These are phyloP conservation scores for Ustilago shanxiensis DNA, from an alignment of 1,284 basidiomycete species.

Conservation along the genomic window DNA sequence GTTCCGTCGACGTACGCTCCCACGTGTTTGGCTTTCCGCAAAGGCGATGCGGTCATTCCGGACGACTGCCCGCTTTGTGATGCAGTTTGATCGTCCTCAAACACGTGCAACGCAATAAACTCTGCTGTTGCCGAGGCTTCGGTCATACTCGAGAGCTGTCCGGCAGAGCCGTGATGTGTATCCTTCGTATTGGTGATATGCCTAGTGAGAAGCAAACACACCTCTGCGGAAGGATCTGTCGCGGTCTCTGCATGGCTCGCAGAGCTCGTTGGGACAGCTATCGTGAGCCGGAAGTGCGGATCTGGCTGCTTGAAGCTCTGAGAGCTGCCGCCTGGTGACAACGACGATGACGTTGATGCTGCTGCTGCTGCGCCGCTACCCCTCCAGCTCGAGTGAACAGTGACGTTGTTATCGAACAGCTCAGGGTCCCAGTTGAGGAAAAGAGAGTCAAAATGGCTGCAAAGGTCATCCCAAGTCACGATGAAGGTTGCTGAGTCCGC, in stretches of 20 bases:
- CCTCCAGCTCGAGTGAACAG: constrained; percentile 78
- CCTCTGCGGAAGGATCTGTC: constrained; percentile 64
- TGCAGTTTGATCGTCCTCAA: constrained; percentile 61
- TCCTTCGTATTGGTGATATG: constrained; percentile 74
- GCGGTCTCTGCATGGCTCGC: background rate
- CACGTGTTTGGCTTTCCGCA: constrained; percentile 29
- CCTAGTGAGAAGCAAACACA: constrained; percentile 85
- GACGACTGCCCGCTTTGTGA: background rate
- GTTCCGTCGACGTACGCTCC: constrained; percentile 83
- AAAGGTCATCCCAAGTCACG: constrained; percentile 79
- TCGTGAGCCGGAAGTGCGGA: constrained; percentile 44
- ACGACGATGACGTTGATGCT: background rate
- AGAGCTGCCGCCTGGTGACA: background rate
- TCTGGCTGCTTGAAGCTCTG: constrained; percentile 33
- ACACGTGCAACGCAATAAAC: constrained; percentile 80
- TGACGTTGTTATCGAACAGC: constrained; percentile 74
- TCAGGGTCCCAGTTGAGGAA: constrained; percentile 89
- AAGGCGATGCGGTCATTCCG: background rate
- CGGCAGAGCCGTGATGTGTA: background rate
- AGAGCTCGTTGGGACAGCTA: background rate
- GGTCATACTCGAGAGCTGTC: background rate
- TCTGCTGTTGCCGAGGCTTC: constrained; percentile 71
- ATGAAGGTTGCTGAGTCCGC: constrained; percentile 17
- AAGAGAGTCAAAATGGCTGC: constrained; percentile 82
- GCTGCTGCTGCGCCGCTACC: constrained; percentile 9